Evolutionary conservation across 768 basidiomycete species (phyloP).

Genomic region (Lactifluus echinatus): DNA sequence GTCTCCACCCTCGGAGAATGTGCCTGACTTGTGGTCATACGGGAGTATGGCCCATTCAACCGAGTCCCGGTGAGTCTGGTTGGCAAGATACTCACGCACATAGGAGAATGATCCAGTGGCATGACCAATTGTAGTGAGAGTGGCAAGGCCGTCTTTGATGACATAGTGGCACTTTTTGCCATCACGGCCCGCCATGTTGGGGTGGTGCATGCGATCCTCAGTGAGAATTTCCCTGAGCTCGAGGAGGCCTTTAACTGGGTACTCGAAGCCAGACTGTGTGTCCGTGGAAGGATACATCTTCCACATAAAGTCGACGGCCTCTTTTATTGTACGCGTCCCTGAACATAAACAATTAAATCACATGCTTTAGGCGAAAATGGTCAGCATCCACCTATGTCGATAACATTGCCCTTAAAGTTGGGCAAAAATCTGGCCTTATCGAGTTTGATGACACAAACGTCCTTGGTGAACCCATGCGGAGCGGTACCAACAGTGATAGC

Average conservation of each 20-base stretch:
- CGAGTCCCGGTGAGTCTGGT: constrained; percentile 19
- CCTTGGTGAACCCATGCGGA: too few relatives aligned
- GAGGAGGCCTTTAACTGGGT: not conserved
- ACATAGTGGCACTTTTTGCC: constrained; percentile 28
- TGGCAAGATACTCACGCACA: constrained; percentile 27
- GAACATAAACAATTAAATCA: too few relatives aligned
- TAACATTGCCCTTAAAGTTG: too few relatives aligned
- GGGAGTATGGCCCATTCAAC: constrained; percentile 26
- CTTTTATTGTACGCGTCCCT: too few relatives aligned
- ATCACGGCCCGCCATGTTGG: constrained; percentile 25
- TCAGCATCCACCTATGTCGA: too few relatives aligned
- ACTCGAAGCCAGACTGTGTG: too few relatives aligned
- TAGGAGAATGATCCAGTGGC: constrained; percentile 28
- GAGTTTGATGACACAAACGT: constrained; percentile 17
- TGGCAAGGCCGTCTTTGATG: constrained; percentile 30
- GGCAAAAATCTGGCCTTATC: not conserved
- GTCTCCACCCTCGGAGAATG: too few relatives aligned
- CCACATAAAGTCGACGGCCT: too few relatives aligned
- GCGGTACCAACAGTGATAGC: too few relatives aligned
- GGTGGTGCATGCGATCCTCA: constrained; percentile 26
- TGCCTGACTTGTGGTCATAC: too few relatives aligned
- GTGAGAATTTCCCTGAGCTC: constrained; percentile 26
- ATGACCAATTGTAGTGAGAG: constrained; percentile 31
- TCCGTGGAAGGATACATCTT: too few relatives aligned
- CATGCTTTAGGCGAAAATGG: too few relatives aligned